phyloP scores from a whole-genome alignment of 1,284 basidiomycete genomes.

The Leccinum fallax region DNA sequence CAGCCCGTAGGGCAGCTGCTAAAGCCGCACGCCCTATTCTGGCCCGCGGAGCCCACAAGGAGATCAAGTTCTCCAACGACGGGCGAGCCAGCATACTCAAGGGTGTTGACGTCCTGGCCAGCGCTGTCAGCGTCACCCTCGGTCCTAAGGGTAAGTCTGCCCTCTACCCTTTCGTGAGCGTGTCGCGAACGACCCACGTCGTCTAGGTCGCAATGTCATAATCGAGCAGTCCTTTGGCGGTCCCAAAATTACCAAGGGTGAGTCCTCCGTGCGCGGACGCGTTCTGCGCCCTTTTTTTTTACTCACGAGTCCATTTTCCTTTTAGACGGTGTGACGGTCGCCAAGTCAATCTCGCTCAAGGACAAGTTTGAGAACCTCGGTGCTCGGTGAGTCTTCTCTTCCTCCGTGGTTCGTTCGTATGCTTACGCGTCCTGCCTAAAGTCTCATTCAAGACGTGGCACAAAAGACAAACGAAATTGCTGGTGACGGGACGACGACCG shows the following conservation, averaged over 20 bases:
- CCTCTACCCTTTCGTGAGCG: slow-evolving; percentile 7
- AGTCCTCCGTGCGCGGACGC: slow-evolving; percentile 17
- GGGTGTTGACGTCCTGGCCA: slow-evolving; percentile 95
- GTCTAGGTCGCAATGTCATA: slow-evolving; percentile 91
- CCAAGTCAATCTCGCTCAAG: slow-evolving; percentile 92
- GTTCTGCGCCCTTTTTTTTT: neutral
- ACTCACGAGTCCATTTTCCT: neutral
- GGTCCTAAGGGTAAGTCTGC: slow-evolving; percentile 84
- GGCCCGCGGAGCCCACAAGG: slow-evolving; percentile 85
- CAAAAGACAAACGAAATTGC: slow-evolving; percentile 97
- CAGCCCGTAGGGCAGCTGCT: slow-evolving; percentile 51
- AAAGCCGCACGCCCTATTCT: slow-evolving; percentile 45
- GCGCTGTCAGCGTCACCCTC: slow-evolving; percentile 93
- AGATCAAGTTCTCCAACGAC: slow-evolving; percentile 96
- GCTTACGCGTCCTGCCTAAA: slow-evolving; percentile 31
- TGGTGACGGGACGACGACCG: slow-evolving; percentile 98
- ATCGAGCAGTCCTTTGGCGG: slow-evolving; percentile 98
- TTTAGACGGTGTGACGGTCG: slow-evolving; percentile 97
- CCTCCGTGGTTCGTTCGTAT: slow-evolving; percentile 3
- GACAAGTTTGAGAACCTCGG: slow-evolving; percentile 99
- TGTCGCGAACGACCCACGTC: neutral
- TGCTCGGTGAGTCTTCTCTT: slow-evolving; percentile 71
- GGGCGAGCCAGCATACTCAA: slow-evolving; percentile 92
- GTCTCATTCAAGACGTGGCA: slow-evolving; percentile 94
- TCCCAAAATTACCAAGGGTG: slow-evolving; percentile 97